A percentile compares a stretch with the other conserved stretches of the same genome.
Evolutionary conservation across 1,284 basidiomycete species (phyloP).

Genomic region (Fomitopsis palustris): DNA sequence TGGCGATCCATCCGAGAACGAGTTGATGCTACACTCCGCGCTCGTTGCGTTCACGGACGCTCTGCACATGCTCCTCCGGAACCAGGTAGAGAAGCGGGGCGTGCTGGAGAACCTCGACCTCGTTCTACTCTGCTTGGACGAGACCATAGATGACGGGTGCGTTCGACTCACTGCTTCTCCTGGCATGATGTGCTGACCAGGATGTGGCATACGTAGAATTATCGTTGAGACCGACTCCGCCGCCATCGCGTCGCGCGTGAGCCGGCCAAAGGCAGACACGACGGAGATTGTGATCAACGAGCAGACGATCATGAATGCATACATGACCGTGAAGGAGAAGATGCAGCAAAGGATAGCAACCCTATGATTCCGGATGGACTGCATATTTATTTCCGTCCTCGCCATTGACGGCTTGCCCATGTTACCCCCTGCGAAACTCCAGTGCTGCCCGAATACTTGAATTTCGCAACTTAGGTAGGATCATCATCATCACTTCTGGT

Average conservation of each 20-base stretch:
- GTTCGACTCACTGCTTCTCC: not conserved
- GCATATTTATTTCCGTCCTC: not conserved
- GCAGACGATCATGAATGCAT: constrained; percentile 90
- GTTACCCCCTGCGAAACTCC: too few relatives aligned
- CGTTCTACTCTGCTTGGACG: constrained; percentile 91
- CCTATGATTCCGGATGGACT: constrained; percentile 31
- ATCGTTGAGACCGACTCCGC: constrained; percentile 97
- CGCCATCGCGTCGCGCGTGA: constrained; percentile 93
- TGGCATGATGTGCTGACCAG: not conserved
- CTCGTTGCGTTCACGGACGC: constrained; percentile 88
- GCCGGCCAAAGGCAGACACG: constrained; percentile 88
- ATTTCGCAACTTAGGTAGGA: too few relatives aligned
- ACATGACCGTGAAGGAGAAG: constrained; percentile 86
- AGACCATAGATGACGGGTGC: constrained; percentile 97
- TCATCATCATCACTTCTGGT: too few relatives aligned
- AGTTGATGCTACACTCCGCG: constrained; percentile 90
- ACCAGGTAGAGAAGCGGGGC: constrained; percentile 93
- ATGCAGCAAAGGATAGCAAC: constrained; percentile 63
- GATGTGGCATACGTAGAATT: constrained; percentile 53
- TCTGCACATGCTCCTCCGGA: constrained; percentile 80
- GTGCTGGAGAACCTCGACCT: constrained; percentile 95
- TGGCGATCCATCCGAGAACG: constrained; percentile 88
- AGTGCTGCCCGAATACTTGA: too few relatives aligned
- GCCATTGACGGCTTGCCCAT: too few relatives aligned
- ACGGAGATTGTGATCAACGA: constrained; percentile 99